Evolutionary conservation across 1,139 yeast genomes (phyloP), one percentile per base, ranked within the genome.

Genomic region (Taiozyma sp.): DNA sequence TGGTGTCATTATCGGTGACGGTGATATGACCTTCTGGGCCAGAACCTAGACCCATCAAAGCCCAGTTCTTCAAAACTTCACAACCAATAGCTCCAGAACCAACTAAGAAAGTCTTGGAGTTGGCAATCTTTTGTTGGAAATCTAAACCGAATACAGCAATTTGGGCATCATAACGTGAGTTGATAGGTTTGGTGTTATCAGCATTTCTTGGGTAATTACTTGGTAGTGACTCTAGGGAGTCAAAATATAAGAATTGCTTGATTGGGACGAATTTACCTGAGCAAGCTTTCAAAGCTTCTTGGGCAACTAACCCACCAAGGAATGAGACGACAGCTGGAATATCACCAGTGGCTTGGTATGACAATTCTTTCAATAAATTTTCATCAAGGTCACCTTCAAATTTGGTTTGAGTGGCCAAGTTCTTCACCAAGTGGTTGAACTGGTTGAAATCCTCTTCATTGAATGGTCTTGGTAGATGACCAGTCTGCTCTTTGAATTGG

Each of bases 51-150:
- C 99, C 99, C 83, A 92, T 80, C 81, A 93, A 79, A 9, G 99
- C 97, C 98, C 98, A 93, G 67, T 91, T 92, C 72, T 93, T 93
- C 65, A 93, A 78, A 95, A 95, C 93, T 73, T 93, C 99, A 73
- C 99, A 93, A 46, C 99, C 99, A 75, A 93, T 93, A 41, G 99
- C 99, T 66, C 99, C 99, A 2, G 98, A 83, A 48, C 99, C 99
- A 43, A 93, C 99, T 59, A 93, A 75, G 69, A 93, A 93, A 6
- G 92, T 90, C 65, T 81, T 86, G 58, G 88, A 74, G 68, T 92
- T 89, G 45, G 89, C 81, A 55, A 93, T 71, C 48, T 74, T 75
- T 62, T 86, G 81, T 65, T 89, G 93, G 72, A 81, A 90, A 43
- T 81, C 80, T 52, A 79, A 69, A 57, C 99, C 99, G 63, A 91